Conservation (phyloP, 192 early-diverging fungal genomes). For the Coemansia sp. region DNA sequence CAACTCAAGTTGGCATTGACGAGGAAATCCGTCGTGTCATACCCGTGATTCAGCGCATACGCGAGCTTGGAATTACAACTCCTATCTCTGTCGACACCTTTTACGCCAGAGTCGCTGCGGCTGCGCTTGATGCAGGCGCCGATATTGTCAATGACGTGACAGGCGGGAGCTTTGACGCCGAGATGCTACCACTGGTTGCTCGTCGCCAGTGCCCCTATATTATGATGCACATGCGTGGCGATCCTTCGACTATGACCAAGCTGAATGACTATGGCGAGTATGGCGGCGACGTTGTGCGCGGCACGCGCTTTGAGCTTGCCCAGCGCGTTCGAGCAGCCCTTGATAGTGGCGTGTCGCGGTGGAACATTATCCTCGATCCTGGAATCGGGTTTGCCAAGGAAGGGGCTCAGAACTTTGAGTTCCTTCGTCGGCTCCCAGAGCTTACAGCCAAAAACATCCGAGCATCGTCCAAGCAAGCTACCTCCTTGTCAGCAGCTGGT, state of each 20-base stretch:
- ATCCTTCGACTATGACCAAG: constrained; percentile 78
- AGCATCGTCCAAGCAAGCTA: constrained; percentile 5
- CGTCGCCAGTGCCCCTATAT: constrained; percentile 77
- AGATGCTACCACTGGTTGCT: constrained; percentile 79
- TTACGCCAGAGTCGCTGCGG: constrained; percentile 77
- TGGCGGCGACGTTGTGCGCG: constrained; percentile 64
- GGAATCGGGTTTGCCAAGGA: constrained; percentile 98
- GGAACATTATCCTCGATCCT: constrained; percentile 97
- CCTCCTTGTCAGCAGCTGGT: not conserved
- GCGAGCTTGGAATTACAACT: constrained; percentile 54
- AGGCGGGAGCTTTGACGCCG: constrained; percentile 75
- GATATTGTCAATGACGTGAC: constrained; percentile 94
- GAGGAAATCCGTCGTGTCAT: constrained; percentile 82
- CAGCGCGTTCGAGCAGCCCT: constrained; percentile 67
- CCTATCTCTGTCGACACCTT: constrained; percentile 96
- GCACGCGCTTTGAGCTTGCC: constrained; percentile 68
- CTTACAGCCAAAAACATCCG: constrained; percentile 42
- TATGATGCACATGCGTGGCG: constrained; percentile 98
- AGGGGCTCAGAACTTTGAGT: constrained; percentile 78
- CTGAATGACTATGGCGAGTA: constrained; percentile 72
- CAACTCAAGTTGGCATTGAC: constrained; percentile 67
- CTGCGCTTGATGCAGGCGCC: constrained; percentile 86
- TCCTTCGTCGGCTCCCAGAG: constrained; percentile 70
- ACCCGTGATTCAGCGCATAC: constrained; percentile 78
- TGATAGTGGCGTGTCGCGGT: constrained; percentile 77